These are phyloP conservation scores for Taiozyma sp. DNA, from an alignment of 1,139 yeast genomes.

Conservation along the genomic window DNA sequence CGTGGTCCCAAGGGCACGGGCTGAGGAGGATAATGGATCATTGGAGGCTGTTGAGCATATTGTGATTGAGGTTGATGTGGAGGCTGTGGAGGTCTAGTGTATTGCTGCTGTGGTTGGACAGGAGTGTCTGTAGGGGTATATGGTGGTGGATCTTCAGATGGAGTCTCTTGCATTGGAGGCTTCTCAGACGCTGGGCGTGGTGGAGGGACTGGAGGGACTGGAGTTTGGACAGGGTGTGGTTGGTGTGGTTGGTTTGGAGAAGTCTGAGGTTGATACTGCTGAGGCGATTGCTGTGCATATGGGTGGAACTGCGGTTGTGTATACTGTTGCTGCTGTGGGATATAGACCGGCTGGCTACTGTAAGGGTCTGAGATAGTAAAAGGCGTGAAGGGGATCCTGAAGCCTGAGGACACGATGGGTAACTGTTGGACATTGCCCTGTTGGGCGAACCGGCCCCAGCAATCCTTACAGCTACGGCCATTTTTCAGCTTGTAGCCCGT, in stretches of 20 bases:
- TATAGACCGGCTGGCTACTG: slow-evolving; percentile 1
- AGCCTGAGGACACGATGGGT: slow-evolving; percentile 20
- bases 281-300: not conserved
- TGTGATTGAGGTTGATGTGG: not conserved
- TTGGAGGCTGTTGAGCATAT: slow-evolving; percentile 9
- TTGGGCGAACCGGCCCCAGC: slow-evolving; percentile 58
- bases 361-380: not conserved
- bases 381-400: slow-evolving; percentile 28
- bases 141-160: not conserved
- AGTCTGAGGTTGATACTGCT: not conserved
- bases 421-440: slow-evolving; percentile 7
- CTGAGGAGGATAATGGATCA: slow-evolving; percentile 1
- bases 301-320: not conserved
- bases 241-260: slow-evolving; percentile 15
- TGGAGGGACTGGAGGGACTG: slow-evolving; percentile 10
- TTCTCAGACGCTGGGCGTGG: not conserved
- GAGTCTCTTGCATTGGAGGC: not conserved
- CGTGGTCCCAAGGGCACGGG: slow-evolving; percentile 4
- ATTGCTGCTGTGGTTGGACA: not conserved
- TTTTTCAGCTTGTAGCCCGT: slow-evolving; percentile 67
- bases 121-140: not conserved
- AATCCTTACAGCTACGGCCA: slow-evolving; percentile 63
- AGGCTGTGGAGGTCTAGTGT: not conserved
- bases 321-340: slow-evolving; percentile 3
- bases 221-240: slow-evolving; percentile 9